These are phyloP conservation scores for Chrysanthemum lavandulifolium DNA, from an alignment of 129 eudicot genomes.

Conservation along the genomic window DNA sequence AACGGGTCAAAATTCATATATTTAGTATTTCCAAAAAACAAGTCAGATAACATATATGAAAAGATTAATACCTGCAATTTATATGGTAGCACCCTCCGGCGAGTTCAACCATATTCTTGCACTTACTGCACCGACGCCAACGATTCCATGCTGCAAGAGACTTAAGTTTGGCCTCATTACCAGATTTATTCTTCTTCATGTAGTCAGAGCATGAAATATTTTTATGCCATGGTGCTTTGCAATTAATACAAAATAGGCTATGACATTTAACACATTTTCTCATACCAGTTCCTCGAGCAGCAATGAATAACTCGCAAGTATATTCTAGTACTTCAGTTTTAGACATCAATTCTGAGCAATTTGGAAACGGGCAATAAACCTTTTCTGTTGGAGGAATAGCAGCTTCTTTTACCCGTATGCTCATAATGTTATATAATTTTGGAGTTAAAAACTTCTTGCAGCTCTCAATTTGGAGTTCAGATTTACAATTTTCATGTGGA, in stretches of 20 bases:
- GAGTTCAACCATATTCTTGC: slow-evolving; percentile 60
- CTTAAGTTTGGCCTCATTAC: slow-evolving; percentile 45
- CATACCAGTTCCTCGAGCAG: slow-evolving; percentile 17
- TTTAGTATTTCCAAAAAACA: neutral
- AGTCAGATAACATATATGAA: neutral
- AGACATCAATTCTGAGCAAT: slow-evolving; percentile 63
- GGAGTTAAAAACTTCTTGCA: slow-evolving; percentile 53
- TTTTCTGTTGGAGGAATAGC: slow-evolving; percentile 52
- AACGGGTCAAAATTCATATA: too few relatives aligned
- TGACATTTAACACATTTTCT: slow-evolving; percentile 48
- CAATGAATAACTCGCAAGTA: slow-evolving; percentile 11
- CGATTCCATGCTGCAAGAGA: slow-evolving; percentile 40
- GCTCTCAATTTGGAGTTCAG: slow-evolving; percentile 40
- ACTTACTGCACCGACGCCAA: slow-evolving; percentile 60
- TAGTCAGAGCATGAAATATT: slow-evolving; percentile 40
- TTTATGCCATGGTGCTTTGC: slow-evolving; percentile 73
- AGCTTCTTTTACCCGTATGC: slow-evolving; percentile 59
- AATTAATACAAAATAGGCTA: slow-evolving; percentile 53
- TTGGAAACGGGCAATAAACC: slow-evolving; percentile 66
- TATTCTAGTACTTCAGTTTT: slow-evolving; percentile 39
- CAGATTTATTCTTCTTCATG: slow-evolving; percentile 23
- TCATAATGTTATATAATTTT: slow-evolving; percentile 53
- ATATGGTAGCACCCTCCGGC: slow-evolving; percentile 65
- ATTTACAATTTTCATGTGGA: slow-evolving; percentile 59
- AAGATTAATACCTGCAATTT: slow-evolving; percentile 51